Evolutionary conservation across 805 yeast genomes (phyloP).

Genomic region (Barnettozyma siamensis): DNA sequence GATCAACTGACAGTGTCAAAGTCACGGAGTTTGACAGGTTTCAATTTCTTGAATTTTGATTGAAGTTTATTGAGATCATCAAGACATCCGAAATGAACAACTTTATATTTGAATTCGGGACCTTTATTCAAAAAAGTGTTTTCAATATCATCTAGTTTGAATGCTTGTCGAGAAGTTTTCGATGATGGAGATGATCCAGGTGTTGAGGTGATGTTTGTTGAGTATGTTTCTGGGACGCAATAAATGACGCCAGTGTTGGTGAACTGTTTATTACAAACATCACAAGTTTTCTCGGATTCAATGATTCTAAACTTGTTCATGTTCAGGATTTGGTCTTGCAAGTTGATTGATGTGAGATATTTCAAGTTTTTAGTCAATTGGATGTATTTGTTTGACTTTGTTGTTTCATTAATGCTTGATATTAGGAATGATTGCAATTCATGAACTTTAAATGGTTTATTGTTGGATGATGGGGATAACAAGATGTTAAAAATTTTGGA

Average conservation of each 20-base stretch:
- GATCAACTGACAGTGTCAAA: background rate
- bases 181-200: slow-evolving; percentile 33
- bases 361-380: slow-evolving; percentile 4
- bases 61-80: background rate
- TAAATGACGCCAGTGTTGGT: slow-evolving; percentile 49
- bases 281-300: slow-evolving; percentile 33
- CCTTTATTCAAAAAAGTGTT: slow-evolving; percentile 1
- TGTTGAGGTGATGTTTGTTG: no score
- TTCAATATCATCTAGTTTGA: slow-evolving; percentile 41
- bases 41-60: slow-evolving; percentile 8
- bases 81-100: slow-evolving; percentile 23
- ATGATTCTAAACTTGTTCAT: background rate
- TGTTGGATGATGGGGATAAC: background rate
- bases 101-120: background rate
- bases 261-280: slow-evolving; percentile 50
- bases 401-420: slow-evolving; percentile 1
- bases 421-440: slow-evolving; percentile 17
- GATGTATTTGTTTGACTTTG: background rate
- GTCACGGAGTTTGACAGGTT: slow-evolving; percentile 13
- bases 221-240: slow-evolving; percentile 33
- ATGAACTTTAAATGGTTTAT: slow-evolving; percentile 10
- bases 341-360: background rate
- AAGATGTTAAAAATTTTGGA: slow-evolving; percentile 7
- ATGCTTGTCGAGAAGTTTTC: background rate
- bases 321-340: background rate